phyloP scores from a whole-genome alignment of 2,329 filamentous ascomycete species.

The Penicillium sp. region DNA sequence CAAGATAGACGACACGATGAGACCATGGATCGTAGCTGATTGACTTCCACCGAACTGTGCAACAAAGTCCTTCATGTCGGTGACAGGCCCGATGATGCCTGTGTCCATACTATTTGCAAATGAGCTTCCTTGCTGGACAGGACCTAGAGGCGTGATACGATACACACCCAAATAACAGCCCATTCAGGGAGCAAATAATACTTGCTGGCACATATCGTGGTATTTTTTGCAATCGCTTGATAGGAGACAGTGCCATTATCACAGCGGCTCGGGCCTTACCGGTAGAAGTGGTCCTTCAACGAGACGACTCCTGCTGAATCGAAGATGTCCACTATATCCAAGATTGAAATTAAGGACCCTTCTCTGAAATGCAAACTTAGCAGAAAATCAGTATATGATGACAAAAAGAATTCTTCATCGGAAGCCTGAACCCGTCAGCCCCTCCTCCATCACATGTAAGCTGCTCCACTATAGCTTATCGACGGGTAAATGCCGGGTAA shows the following conservation, averaged over 20 bases:
- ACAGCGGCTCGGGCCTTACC: neutral
- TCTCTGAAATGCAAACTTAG: too few relatives aligned
- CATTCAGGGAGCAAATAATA: neutral
- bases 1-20: conserved; percentile 61
- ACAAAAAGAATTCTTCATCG: neutral
- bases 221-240: neutral
- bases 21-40: conserved; percentile 55
- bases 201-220: neutral
- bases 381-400: neutral
- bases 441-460: neutral
- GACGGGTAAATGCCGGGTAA: neutral
- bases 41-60: conserved; percentile 50
- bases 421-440: neutral
- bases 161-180: conserved; percentile 16
- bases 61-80: conserved; percentile 57
- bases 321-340: neutral
- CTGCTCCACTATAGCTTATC: neutral
- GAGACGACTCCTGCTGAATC: neutral
- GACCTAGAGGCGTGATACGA: conserved; percentile 10
- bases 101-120: conserved; percentile 45
- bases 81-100: conserved; percentile 61
- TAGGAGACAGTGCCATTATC: neutral
- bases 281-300: neutral
- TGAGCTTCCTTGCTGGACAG: neutral
- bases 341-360: too few relatives aligned